Percentiles rank a stretch among this genome's conserved stretches.
Conservation (phyloP, 805 yeast species). For the Sugiyamaella qingdaonensis region DNA sequence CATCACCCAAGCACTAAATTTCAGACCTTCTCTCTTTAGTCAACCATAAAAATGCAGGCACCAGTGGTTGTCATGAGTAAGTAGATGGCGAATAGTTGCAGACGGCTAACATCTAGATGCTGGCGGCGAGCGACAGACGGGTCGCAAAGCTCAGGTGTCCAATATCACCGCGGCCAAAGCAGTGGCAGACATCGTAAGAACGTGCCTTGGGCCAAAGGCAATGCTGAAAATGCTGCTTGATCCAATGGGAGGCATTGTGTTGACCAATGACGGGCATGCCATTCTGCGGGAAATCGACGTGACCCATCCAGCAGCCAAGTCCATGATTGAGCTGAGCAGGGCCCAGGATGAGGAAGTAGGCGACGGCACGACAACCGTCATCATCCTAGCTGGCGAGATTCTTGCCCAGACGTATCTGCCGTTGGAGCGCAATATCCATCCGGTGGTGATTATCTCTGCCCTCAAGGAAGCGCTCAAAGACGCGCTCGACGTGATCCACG, state of each 20-base stretch:
- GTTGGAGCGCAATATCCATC: constrained; percentile 89
- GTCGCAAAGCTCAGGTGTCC: constrained; percentile 94
- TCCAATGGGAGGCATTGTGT: constrained; percentile 89
- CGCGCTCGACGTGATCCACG: constrained; percentile 82
- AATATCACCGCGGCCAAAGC: constrained; percentile 99
- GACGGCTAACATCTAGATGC: constrained; percentile 43
- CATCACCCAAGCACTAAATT: background rate
- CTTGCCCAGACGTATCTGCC: constrained; percentile 93
- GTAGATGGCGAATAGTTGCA: constrained; percentile 1
- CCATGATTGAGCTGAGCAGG: constrained; percentile 94
- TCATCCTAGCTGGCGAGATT: constrained; percentile 94
- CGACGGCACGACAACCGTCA: constrained; percentile 97
- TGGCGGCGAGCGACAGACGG: constrained; percentile 86
- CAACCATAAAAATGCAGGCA: constrained; percentile 17
- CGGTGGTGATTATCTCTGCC: constrained; percentile 92
- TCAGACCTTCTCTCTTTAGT: background rate
- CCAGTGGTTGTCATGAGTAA: constrained; percentile 17
- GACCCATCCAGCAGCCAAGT: constrained; percentile 98
- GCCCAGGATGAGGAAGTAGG: constrained; percentile 99
- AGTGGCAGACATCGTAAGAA: constrained; percentile 94
- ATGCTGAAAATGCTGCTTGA: constrained; percentile 97
- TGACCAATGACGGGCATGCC: constrained; percentile 98
- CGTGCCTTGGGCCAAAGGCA: constrained; percentile 98
- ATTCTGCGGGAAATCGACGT: constrained; percentile 80
- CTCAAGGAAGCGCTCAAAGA: constrained; percentile 86